phyloP scores from a whole-genome alignment of 495 filamentous ascomycete genomes.

The Geopyxis carbonaria region DNA sequence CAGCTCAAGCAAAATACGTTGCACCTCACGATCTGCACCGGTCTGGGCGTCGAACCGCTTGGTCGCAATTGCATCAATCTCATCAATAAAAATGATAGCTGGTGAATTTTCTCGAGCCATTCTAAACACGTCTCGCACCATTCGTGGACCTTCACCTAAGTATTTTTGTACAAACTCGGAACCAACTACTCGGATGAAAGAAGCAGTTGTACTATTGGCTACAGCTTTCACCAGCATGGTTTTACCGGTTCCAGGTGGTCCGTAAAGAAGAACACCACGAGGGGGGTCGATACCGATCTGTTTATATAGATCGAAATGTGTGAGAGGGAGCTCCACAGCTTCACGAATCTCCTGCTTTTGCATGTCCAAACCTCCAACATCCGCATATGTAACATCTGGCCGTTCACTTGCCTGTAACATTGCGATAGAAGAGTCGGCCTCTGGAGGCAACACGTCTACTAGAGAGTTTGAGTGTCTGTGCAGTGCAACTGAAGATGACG shows the following conservation, averaged over 20 bases:
- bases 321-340: conserved; percentile 87
- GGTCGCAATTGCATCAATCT: conserved; percentile 96
- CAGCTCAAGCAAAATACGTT: conserved; percentile 90
- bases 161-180: conserved; percentile 99
- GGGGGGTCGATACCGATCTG: conserved; percentile 96
- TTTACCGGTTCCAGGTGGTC: conserved; percentile 92
- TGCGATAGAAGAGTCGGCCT: conserved; percentile 94
- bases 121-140: conserved; percentile 97
- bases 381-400: conserved; percentile 94
- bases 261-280: conserved; percentile 87
- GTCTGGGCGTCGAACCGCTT: conserved; percentile 98
- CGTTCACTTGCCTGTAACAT: conserved; percentile 96
- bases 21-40: conserved; percentile 91
- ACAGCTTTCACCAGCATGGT: conserved; percentile 98
- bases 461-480: conserved; percentile 97
- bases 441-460: conserved; percentile 92
- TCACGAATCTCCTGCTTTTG: conserved; percentile 99
- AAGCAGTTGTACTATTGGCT: conserved; percentile 93
- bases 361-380: conserved; percentile 97
- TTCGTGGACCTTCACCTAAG: conserved; percentile 87
- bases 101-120: conserved; percentile 98
- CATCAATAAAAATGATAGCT: conserved; percentile 98
- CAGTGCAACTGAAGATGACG: conserved; percentile 88
- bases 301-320: conserved; percentile 95
- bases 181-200: conserved; percentile 94